Evolutionary conservation across 257 asterid species (phyloP), one percentile per base, ranked within the genome.

Genomic region (Coffea eugenioides): DNA sequence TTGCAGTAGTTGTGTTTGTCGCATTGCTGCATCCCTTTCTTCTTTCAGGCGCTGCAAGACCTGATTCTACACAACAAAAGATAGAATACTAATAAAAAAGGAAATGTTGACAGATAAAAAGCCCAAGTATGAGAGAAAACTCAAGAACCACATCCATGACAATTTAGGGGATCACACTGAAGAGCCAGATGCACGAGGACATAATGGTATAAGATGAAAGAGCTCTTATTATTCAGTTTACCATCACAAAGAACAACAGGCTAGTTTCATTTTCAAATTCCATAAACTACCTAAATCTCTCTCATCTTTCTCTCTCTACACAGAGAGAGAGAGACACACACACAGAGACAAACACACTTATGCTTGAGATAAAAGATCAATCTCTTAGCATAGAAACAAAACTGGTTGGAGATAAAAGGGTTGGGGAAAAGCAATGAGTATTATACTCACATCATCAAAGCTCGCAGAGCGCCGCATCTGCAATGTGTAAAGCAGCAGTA

Each of bases 21-120:
- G 78, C 73, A 84, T 68, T 51, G 88, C 90, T 66, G 78, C 76
- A 75, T 88, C 90, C 78, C 88, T 88, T 82, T 86, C 91, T 57
- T 88, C 91, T 74, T 83, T 84, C 71, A 84, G 84, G 45, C 83
- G 87, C 84, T 84, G 87, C 86, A 88, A 21, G 6, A 78, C 85
- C 75, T 81, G 87, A 46, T 75, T 81, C 88, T 86, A 76, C 25
- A 79, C 61, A 64, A 75, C 20, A 61, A 39, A 52, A 69, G 45
- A 75, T 34, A n/a, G 57, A 21, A 8, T 52, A 31, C 25, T 67
- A 66, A 61, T 52, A 71, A 69, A 84, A 77, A 71, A 52, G 36
- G 16, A 51, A 54, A 34, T 43, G 13, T 41, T 52, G 27, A 10
- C 69, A 68, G 73, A 69, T 73, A 52, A 57, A 78, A 18, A 10